phyloP scores from a whole-genome alignment of 2,329 filamentous ascomycete species.

The Fusarium sp. region DNA sequence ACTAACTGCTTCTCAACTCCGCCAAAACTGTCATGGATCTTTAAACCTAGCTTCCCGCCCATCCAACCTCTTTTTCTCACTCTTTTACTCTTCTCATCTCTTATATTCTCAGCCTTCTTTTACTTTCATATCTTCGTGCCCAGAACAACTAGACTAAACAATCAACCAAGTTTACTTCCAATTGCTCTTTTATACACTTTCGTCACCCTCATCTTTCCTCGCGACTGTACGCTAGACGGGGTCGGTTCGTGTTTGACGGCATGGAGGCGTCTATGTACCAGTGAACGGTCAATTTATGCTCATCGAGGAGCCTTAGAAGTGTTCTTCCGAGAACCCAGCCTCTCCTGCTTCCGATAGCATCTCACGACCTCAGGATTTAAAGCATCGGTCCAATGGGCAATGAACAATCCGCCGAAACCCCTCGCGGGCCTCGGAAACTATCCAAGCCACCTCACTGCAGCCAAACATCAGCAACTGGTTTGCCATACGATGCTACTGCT shows the following conservation, averaged over 20 bases:
- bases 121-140: slow-evolving; percentile 4
- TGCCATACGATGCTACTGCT: slow-evolving; percentile 55
- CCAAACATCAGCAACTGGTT: slow-evolving; percentile 57
- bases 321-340: slow-evolving; percentile 32
- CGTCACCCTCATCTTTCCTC: slow-evolving; percentile 19
- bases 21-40: slow-evolving; percentile 45
- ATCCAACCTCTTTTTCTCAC: slow-evolving; percentile 44
- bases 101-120: slow-evolving; percentile 30
- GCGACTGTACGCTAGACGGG: slow-evolving; percentile 14
- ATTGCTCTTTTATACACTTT: background rate
- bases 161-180: slow-evolving; percentile 9
- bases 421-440: slow-evolving; percentile 62
- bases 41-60: slow-evolving; percentile 49
- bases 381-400: slow-evolving; percentile 62
- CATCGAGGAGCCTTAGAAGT: slow-evolving; percentile 40
- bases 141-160: slow-evolving; percentile 14
- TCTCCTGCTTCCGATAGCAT: slow-evolving; percentile 28
- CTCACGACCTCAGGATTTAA: slow-evolving; percentile 30
- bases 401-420: slow-evolving; percentile 61
- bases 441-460: slow-evolving; percentile 64
- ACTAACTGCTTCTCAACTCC: slow-evolving; percentile 24
- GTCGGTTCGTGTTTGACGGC: slow-evolving; percentile 39
- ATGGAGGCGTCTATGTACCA: slow-evolving; percentile 45
- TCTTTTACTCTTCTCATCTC: slow-evolving; percentile 32
- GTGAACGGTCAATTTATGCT: slow-evolving; percentile 43